These are phyloP conservation scores for Hirsutella minnesotensis DNA, from an alignment of 2,329 filamentous ascomycete species.

Conservation along the genomic window DNA sequence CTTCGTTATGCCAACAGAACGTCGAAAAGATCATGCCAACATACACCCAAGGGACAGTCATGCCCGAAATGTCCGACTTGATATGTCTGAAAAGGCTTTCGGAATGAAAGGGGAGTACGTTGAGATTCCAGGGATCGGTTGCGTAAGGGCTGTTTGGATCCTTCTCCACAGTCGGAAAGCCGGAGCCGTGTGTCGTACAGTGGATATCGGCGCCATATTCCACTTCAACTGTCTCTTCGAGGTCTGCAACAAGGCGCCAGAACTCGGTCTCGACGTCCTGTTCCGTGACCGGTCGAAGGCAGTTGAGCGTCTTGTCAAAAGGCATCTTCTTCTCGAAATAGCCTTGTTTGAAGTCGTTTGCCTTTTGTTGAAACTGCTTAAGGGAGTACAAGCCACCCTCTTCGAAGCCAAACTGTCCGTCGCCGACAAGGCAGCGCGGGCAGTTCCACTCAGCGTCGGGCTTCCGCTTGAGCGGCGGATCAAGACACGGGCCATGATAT, in stretches of 20 bases:
- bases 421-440: constrained; percentile 85
- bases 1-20: constrained; percentile 98
- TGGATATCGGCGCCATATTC: constrained; percentile 98
- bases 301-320: constrained; percentile 73
- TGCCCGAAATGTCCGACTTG: constrained; percentile 95
- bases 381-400: constrained; percentile 93
- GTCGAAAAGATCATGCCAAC: constrained; percentile 99
- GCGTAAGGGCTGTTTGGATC: constrained; percentile 80
- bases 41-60: constrained; percentile 99
- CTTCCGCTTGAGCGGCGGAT: constrained; percentile 66
- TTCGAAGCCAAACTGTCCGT: constrained; percentile 94
- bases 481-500: constrained; percentile 78
- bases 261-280: constrained; percentile 96
- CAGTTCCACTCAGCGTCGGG: constrained; percentile 94
- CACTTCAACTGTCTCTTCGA: constrained; percentile 93
- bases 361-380: constrained; percentile 91
- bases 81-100: constrained; percentile 95
- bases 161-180: constrained; percentile 88
- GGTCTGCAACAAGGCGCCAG: constrained; percentile 85
- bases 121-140: constrained; percentile 90
- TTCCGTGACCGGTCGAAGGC: constrained; percentile 71
- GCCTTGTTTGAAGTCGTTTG: constrained; percentile 84
- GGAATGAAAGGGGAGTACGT: constrained; percentile 76
- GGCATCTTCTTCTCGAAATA: constrained; percentile 90
- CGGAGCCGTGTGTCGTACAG: constrained; percentile 93